A percentile compares a stretch with the other conserved stretches of the same genome.
Evolutionary conservation across 1,139 yeast species (phyloP).

Genomic region (Suhomyces kunorum): DNA sequence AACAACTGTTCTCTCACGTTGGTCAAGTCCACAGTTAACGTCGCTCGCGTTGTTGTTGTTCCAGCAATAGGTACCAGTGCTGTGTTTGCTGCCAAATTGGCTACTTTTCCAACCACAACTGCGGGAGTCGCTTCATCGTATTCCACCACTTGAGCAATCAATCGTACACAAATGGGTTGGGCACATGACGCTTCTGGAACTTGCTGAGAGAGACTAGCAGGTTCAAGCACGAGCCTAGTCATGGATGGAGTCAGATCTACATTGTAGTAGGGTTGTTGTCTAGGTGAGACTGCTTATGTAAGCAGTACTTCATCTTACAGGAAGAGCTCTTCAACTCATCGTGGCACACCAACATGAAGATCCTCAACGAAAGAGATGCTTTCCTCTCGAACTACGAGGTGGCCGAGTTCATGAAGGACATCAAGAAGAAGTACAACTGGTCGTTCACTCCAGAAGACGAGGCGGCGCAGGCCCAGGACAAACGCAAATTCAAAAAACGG

Average conservation of each 20-base stretch:
- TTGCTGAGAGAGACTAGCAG: slow-evolving; percentile 19
- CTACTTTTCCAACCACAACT: slow-evolving; percentile 1
- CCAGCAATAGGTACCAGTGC: too few relatives aligned
- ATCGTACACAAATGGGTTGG: slow-evolving; percentile 25
- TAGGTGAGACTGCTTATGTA: background rate
- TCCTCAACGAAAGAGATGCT: slow-evolving; percentile 54
- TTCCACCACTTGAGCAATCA: slow-evolving; percentile 33
- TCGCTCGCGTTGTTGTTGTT: background rate
- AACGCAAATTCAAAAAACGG: slow-evolving; percentile 40
- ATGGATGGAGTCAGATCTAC: background rate
- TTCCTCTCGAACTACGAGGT: slow-evolving; percentile 77
- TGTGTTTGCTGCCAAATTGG: background rate
- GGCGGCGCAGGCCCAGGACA: slow-evolving; percentile 21
- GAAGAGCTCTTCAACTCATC: background rate
- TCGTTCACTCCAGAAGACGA: slow-evolving; percentile 42
- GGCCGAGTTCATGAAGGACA: slow-evolving; percentile 53
- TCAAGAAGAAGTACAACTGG: slow-evolving; percentile 53
- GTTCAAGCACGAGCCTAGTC: slow-evolving; percentile 28
- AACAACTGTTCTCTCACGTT: slow-evolving; percentile 1
- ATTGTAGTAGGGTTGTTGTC: too few relatives aligned
- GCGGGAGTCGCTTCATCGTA: slow-evolving; percentile 13
- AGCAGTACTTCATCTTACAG: background rate
- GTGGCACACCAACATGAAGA: slow-evolving; percentile 31
- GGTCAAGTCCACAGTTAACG: background rate
- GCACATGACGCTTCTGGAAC: slow-evolving; percentile 28